Percentiles rank a stretch among this genome's conserved stretches.
phyloP scores from a whole-genome alignment of 1,284 basidiomycete genomes.

The Apiotrichum laibachii region DNA sequence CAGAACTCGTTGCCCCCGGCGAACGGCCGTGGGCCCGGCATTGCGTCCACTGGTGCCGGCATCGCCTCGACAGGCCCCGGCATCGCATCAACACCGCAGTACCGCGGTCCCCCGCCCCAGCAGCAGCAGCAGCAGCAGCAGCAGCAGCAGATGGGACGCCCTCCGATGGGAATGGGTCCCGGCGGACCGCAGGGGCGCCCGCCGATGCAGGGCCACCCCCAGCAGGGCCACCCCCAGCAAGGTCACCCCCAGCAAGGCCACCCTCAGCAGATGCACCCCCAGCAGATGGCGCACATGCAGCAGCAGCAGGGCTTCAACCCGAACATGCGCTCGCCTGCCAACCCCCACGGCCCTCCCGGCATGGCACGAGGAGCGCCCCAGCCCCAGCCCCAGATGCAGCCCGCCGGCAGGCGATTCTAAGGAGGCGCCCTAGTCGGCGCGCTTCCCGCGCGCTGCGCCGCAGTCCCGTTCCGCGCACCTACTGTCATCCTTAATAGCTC shows the following conservation, averaged over 20 bases:
- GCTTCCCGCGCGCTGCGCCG: background rate
- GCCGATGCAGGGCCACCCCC: slow-evolving; percentile 6
- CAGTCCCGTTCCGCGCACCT: background rate
- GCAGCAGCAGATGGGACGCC: background rate
- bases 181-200: slow-evolving; percentile 10
- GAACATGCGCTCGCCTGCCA: slow-evolving; percentile 6
- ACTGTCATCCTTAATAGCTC: background rate
- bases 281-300: background rate
- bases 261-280: slow-evolving; percentile 4
- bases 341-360: background rate
- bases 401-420: slow-evolving; percentile 13
- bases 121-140: too few relatives aligned
- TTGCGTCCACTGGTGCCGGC: slow-evolving; percentile 24
- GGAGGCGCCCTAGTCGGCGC: background rate
- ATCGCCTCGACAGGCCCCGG: slow-evolving; percentile 23
- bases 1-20: slow-evolving; percentile 6
- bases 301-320: slow-evolving; percentile 7
- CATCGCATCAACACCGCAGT: slow-evolving; percentile 21
- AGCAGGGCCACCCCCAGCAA: slow-evolving; percentile 1
- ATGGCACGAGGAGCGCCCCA: slow-evolving; percentile 3
- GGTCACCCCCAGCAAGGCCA: background rate
- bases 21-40: slow-evolving; percentile 10
- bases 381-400: background rate
- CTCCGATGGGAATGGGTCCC: slow-evolving; percentile 4
- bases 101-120: slow-evolving; percentile 11